A percentile compares a stretch with the other conserved stretches of the same genome.
Evolutionary conservation across 73 alveolate species (phyloP).

Genomic region (Paramecium tetraurelia): DNA sequence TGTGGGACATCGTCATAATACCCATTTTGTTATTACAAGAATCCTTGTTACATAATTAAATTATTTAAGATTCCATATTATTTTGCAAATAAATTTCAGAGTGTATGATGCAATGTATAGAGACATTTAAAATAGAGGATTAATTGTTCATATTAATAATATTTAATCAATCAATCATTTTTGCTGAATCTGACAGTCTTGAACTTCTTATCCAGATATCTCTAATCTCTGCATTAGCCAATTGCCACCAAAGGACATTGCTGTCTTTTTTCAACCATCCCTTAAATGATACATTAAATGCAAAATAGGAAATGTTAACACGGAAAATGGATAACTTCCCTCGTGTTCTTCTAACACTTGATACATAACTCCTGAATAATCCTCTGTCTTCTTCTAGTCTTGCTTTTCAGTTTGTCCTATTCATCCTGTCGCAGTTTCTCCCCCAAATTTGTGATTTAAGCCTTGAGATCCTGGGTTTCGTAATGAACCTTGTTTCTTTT

Average conservation of each 20-base stretch:
- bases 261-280: background rate
- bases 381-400: background rate
- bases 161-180: background rate
- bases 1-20: background rate
- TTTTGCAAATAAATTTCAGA: background rate
- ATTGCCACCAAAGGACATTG: background rate
- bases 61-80: background rate
- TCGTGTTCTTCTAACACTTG: background rate
- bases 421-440: background rate
- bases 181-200: background rate
- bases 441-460: background rate
- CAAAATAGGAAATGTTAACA: background rate
- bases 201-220: background rate
- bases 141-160: background rate
- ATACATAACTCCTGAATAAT: background rate
- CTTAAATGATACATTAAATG: background rate
- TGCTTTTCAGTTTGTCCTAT: background rate
- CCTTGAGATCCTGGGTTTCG: background rate
- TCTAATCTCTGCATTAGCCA: background rate
- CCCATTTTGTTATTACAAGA: background rate
- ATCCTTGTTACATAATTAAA: conserved; percentile 2
- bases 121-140: background rate
- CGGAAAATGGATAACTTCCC: background rate
- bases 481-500: background rate
- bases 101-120: background rate